Evolutionary conservation across 2,329 filamentous ascomycete genomes (phyloP).

Genomic region (Kalaharituber pfeilii): DNA sequence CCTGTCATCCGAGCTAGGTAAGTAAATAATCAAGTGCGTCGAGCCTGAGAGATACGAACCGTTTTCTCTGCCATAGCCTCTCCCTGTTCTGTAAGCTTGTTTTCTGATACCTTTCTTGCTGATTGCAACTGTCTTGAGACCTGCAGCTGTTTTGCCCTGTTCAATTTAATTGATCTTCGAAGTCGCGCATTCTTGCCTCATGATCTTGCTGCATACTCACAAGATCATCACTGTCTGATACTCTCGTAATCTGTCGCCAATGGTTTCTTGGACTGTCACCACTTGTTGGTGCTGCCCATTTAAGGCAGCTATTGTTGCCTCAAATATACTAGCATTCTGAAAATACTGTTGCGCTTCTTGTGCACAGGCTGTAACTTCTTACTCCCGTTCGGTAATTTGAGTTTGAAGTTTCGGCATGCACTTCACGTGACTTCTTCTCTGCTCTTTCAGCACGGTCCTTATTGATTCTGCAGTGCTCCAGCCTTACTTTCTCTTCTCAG

Average conservation of each 20-base stretch:
- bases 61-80: slow-evolving; percentile 15
- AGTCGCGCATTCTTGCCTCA: slow-evolving; percentile 11
- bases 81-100: slow-evolving; percentile 18
- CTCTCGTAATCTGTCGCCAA: slow-evolving; percentile 43
- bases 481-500: slow-evolving; percentile 57
- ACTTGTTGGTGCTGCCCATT: slow-evolving; percentile 16
- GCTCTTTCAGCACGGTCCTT: slow-evolving; percentile 68
- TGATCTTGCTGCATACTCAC: slow-evolving; percentile 26
- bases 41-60: slow-evolving; percentile 7
- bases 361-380: slow-evolving; percentile 43
- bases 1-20: slow-evolving; percentile 63
- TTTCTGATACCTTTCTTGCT: slow-evolving; percentile 7
- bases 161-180: slow-evolving; percentile 13
- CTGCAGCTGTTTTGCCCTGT: slow-evolving; percentile 31
- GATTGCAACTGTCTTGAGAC: slow-evolving; percentile 19
- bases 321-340: slow-evolving; percentile 23
- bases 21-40: no score
- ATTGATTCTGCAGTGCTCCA: slow-evolving; percentile 60
- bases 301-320: slow-evolving; percentile 22
- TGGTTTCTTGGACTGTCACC: slow-evolving; percentile 23
- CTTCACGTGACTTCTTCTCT: slow-evolving; percentile 44
- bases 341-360: slow-evolving; percentile 29
- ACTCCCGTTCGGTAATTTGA: slow-evolving; percentile 40
- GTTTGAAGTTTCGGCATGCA: slow-evolving; percentile 50
- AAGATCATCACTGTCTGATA: slow-evolving; percentile 61